Evolutionary conservation across 2,329 filamentous ascomycete genomes (phyloP), one percentile per base, ranked within the genome.

Genomic region (Incumbomyces delicatus): DNA sequence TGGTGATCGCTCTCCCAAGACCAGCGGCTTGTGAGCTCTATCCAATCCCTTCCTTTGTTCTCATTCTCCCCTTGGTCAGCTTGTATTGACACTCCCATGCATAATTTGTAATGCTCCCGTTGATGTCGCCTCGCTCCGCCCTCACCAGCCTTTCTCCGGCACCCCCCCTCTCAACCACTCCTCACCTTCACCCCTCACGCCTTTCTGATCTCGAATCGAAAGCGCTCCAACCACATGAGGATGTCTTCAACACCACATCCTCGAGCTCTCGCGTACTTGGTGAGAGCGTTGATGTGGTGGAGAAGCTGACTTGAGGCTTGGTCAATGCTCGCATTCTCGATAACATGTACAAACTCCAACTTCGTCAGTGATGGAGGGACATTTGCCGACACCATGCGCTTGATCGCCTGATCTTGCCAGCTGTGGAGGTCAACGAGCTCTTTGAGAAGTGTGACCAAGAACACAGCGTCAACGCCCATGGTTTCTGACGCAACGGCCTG

Each of bases 151-250:
- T 8, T 5, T 27, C 22, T 5, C 8, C 22, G 8, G 4, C 22
- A 27, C 22, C 22, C 4, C 8, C 22, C 22, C 22, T 27, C 22
- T 8, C 22, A 27, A 27, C n/a, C n/a, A n/a, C n/a, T n/a, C n/a
- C n/a, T n/a, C n/a, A n/a, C n/a, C n/a, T n/a, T n/a, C n/a, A n/a
- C n/a, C n/a, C n/a, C 22, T 27, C 22, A 27, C 4, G 37, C 34
- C 22, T 45, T 32, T 45, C 42, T 27, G 34, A 45, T 45, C 2
- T 27, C 32, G 16, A 45, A 14, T 18, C 42, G 42, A 38, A 45
- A 22, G 29, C 42, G 42, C 30, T 45, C 42, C 14, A 45, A 31
- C 42, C 42, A 45, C 2, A 45, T 17, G 5, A 45, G 34, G 16
- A 45, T 35, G 27, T 45, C 42, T 2, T 45, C 42, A 8, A 38